These are phyloP conservation scores for Neopestalotiopsis sp. DNA, from an alignment of 2,329 filamentous ascomycete species.

Conservation along the genomic window DNA sequence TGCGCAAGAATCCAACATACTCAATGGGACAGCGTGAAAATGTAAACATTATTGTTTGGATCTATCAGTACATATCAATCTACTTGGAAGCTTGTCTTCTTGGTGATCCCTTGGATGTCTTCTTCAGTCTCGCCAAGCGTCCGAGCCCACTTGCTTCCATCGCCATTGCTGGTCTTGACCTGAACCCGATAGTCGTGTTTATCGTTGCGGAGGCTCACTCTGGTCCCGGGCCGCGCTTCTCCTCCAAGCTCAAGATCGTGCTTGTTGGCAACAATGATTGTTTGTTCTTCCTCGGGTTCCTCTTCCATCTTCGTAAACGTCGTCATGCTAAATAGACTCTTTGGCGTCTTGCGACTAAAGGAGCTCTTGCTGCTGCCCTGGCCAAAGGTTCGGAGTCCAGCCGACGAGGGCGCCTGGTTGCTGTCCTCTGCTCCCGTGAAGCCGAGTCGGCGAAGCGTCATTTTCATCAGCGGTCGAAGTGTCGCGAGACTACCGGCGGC, in stretches of 20 bases:
- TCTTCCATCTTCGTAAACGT: slow-evolving; percentile 19
- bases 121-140: background rate
- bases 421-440: background rate
- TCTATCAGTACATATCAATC: background rate
- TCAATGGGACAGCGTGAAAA: background rate
- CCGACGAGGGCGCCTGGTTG: background rate
- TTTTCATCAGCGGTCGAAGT: slow-evolving; percentile 32
- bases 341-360: slow-evolving; percentile 1
- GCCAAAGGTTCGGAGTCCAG: slow-evolving; percentile 2
- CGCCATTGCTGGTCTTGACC: background rate
- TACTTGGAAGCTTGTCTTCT: slow-evolving; percentile 10
- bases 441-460: background rate
- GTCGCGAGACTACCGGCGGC: slow-evolving; percentile 35
- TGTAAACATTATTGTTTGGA: background rate
- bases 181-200: background rate
- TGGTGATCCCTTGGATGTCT: slow-evolving; percentile 1
- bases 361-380: slow-evolving; percentile 13
- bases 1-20: too few relatives aligned
- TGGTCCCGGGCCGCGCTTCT: background rate
- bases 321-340: slow-evolving; percentile 16
- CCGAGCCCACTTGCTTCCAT: background rate
- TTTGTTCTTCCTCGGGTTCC: background rate
- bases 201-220: background rate
- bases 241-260: background rate
- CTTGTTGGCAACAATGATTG: background rate